Evolutionary conservation across 2,329 filamentous ascomycete genomes (phyloP).

Genomic region (Neofusicoccum kwambonambiense): DNA sequence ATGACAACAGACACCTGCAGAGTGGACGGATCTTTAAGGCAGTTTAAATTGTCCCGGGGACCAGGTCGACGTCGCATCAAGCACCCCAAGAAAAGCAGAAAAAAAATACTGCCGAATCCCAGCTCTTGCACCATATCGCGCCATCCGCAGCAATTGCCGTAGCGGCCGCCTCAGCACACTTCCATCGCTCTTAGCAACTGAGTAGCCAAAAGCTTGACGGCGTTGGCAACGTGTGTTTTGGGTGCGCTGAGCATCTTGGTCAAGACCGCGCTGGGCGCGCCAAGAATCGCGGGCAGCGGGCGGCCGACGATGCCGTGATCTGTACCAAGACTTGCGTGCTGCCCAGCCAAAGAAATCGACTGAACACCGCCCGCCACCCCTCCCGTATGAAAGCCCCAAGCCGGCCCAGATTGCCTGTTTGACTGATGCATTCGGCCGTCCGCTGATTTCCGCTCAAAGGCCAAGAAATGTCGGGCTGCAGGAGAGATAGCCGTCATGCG

Average conservation of each 20-base stretch:
- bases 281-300: not conserved
- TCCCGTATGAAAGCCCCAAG: not conserved
- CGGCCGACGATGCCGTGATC: constrained; percentile 1
- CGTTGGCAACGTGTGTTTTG: not conserved
- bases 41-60: not conserved
- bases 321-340: constrained; percentile 15
- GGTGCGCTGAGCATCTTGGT: not conserved
- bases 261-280: not conserved
- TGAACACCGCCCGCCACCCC: not conserved
- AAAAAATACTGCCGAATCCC: not conserved
- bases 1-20: not conserved
- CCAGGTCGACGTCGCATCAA: not conserved
- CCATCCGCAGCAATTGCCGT: not conserved
- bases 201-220: constrained; percentile 5
- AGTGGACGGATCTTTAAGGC: not conserved
- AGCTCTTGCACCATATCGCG: constrained; percentile 11
- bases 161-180: not conserved
- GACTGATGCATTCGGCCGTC: not conserved
- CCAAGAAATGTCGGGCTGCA: not conserved
- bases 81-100: not conserved
- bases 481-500: not conserved
- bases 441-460: not conserved
- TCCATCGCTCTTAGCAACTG: not conserved
- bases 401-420: constrained; percentile 2
- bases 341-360: not conserved